Percentiles rank a stretch among this genome's conserved stretches.
Evolutionary conservation across 2,329 filamentous ascomycete species (phyloP).

Genomic region (Diaporthe vaccinii): DNA sequence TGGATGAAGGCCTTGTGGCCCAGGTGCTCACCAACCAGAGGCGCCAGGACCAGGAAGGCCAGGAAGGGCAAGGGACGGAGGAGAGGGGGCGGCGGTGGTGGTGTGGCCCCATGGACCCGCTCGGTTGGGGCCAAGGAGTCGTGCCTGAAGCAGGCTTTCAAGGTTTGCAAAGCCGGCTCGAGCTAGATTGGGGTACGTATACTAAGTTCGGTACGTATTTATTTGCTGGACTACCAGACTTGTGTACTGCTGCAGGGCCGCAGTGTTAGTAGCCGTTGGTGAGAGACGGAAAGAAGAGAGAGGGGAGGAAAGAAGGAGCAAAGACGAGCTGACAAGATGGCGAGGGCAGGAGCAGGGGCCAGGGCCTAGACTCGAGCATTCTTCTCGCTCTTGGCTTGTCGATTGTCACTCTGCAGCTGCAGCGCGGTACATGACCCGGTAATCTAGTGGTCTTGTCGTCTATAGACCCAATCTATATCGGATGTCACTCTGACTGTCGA

Average conservation of each 20-base stretch:
- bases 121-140: slow-evolving; percentile 30
- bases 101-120: slow-evolving; percentile 20
- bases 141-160: slow-evolving; percentile 33
- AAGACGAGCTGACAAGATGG: not conserved
- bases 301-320: not conserved
- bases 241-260: not conserved
- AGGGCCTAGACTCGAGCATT: slow-evolving; percentile 29
- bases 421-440: not conserved
- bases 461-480: slow-evolving; percentile 27
- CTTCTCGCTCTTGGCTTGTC: slow-evolving; percentile 15
- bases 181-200: slow-evolving; percentile 26
- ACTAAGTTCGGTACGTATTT: not conserved
- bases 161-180: slow-evolving; percentile 17
- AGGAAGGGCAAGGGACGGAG: slow-evolving; percentile 16
- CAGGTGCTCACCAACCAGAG: slow-evolving; percentile 18
- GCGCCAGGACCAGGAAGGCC: not conserved
- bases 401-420: slow-evolving; percentile 19
- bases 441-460: slow-evolving; percentile 6
- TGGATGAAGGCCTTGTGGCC: slow-evolving; percentile 18
- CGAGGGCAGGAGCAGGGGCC: slow-evolving; percentile 1
- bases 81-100: slow-evolving; percentile 6
- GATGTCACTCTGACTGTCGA: slow-evolving; percentile 18
- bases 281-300: not conserved
- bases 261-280: not conserved
- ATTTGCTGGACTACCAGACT: not conserved